These are phyloP conservation scores for Cyclotella baltica DNA, from an alignment of 108 stramenopile species.

Conservation along the genomic window DNA sequence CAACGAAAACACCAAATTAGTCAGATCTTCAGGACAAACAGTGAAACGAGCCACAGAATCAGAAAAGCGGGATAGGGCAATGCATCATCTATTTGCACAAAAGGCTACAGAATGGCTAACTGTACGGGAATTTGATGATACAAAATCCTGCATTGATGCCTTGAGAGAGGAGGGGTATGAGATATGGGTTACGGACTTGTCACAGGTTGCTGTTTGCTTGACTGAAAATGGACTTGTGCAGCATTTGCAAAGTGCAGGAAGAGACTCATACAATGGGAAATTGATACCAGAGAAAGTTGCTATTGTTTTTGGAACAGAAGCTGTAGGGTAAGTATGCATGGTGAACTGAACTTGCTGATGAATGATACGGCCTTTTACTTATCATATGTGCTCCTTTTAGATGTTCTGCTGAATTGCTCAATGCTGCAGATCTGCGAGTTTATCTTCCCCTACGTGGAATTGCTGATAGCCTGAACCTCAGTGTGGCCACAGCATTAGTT, in stretches of 20 bases:
- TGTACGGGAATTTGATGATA: slow-evolving; percentile 74
- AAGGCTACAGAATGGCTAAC: slow-evolving; percentile 90
- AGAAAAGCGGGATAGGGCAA: slow-evolving; percentile 64
- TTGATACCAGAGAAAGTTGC: slow-evolving; percentile 86
- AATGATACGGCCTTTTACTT: not conserved
- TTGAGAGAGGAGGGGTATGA: slow-evolving; percentile 62
- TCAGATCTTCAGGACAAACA: slow-evolving; percentile 28
- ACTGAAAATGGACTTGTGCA: slow-evolving; percentile 44
- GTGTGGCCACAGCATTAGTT: slow-evolving; percentile 89
- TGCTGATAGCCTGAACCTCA: slow-evolving; percentile 91
- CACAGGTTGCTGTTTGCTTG: slow-evolving; percentile 78
- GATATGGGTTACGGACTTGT: slow-evolving; percentile 89
- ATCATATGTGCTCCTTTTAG: not conserved
- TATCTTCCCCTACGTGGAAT: slow-evolving; percentile 90
- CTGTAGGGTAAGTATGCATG: slow-evolving; percentile 58
- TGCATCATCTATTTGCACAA: slow-evolving; percentile 88
- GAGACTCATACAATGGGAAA: slow-evolving; percentile 33
- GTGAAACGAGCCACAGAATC: slow-evolving; percentile 54
- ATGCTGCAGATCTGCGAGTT: slow-evolving; percentile 80
- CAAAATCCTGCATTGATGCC: slow-evolving; percentile 70
- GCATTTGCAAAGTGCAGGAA: slow-evolving; percentile 8
- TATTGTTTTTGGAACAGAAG: slow-evolving; percentile 92
- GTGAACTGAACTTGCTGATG: not conserved
- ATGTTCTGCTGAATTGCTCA: slow-evolving; percentile 79
- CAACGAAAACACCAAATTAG: slow-evolving; percentile 30